These are phyloP conservation scores for Saccharomycopsis synnaedendra DNA, from an alignment of 805 yeast genomes.

Conservation along the genomic window DNA sequence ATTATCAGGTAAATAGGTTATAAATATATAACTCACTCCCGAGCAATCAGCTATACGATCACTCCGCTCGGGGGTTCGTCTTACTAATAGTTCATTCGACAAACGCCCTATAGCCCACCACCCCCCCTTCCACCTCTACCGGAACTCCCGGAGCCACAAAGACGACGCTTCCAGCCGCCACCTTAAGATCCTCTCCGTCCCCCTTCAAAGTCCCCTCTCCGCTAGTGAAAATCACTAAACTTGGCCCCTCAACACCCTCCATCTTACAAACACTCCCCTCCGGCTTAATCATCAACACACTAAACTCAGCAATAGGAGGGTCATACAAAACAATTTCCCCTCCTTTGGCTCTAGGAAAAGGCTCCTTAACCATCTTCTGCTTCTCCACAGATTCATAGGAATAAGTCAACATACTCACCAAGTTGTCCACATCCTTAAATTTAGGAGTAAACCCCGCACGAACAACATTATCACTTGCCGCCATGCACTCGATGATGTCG, in stretches of 20 bases:
- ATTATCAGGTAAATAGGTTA: too few relatives aligned
- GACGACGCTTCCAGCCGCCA: constrained; percentile 67
- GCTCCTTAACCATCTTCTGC: constrained; percentile 72
- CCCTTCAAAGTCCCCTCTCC: constrained; percentile 46
- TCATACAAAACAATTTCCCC: constrained; percentile 64
- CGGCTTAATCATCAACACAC: constrained; percentile 70
- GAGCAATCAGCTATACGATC: too few relatives aligned
- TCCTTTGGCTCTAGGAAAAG: constrained; percentile 43
- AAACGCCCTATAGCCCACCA: constrained; percentile 85
- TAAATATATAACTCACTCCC: too few relatives aligned
- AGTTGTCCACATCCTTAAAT: constrained; percentile 86
- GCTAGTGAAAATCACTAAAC: constrained; percentile 71
- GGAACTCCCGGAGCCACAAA: constrained; percentile 73
- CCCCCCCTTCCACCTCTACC: constrained; percentile 44
- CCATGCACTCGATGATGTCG: constrained; percentile 99
- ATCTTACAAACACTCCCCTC: too few relatives aligned
- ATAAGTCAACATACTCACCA: constrained; percentile 87
- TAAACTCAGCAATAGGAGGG: constrained; percentile 95
- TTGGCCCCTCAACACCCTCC: constrained; percentile 68
- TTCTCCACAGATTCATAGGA: constrained; percentile 80
- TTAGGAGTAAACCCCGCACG: constrained; percentile 99
- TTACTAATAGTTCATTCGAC: constrained; percentile 4
- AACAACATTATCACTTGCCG: constrained; percentile 96
- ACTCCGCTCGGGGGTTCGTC: neutral
- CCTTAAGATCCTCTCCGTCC: constrained; percentile 31